These are phyloP conservation scores for Ustilago shanxiensis DNA, from an alignment of 1,284 basidiomycete species.

Conservation along the genomic window DNA sequence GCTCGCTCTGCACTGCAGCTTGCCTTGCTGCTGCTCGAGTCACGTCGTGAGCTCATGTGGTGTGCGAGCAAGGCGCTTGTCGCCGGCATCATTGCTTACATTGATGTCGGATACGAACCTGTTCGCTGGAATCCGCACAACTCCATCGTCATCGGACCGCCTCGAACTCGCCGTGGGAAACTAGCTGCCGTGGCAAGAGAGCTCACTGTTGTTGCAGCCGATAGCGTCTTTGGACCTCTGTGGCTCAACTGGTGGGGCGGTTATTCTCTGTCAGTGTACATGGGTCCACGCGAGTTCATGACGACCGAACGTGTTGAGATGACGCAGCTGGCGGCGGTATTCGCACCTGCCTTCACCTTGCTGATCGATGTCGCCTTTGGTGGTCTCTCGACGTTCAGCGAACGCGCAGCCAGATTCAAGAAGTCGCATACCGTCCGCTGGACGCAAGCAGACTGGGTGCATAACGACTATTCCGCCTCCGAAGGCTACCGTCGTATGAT, in stretches of 20 bases:
- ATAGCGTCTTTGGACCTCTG: slow-evolving; percentile 35
- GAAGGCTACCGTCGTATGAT: slow-evolving; percentile 51
- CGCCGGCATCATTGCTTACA: slow-evolving; percentile 38
- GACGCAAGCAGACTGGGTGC: slow-evolving; percentile 47
- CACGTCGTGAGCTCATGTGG: slow-evolving; percentile 43
- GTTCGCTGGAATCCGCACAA: slow-evolving; percentile 36
- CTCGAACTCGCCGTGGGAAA: slow-evolving; percentile 11
- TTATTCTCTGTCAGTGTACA: slow-evolving; percentile 38
- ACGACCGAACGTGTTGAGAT: slow-evolving; percentile 44
- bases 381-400: slow-evolving; percentile 25
- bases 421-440: slow-evolving; percentile 29
- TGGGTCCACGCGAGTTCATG: slow-evolving; percentile 35
- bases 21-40: slow-evolving; percentile 30
- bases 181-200: slow-evolving; percentile 29
- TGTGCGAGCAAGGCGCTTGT: slow-evolving; percentile 29
- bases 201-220: slow-evolving; percentile 18
- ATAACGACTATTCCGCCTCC: slow-evolving; percentile 41
- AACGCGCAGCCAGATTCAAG: slow-evolving; percentile 25
- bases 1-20: slow-evolving; percentile 40
- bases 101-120: slow-evolving; percentile 41
- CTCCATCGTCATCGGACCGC: slow-evolving; percentile 36
- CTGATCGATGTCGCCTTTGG: slow-evolving; percentile 27
- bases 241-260: slow-evolving; percentile 56
- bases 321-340: slow-evolving; percentile 43
- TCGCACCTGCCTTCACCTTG: slow-evolving; percentile 40